Conservation (phyloP, 2,329 filamentous ascomycete genomes). For the Scopulariopsis brevicaulis region DNA sequence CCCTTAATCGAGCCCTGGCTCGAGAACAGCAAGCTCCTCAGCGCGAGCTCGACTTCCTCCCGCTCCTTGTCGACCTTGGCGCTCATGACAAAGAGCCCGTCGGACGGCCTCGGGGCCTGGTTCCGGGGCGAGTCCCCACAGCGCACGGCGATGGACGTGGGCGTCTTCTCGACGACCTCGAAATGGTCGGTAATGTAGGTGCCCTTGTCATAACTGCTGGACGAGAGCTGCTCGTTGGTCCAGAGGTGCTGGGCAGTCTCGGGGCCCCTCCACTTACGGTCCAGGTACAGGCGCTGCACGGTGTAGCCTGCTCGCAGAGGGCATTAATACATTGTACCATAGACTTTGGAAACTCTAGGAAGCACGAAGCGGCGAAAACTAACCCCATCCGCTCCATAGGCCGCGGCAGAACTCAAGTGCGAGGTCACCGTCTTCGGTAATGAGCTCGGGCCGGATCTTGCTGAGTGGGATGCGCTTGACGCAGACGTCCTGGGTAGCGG, state of each 20-base stretch:
- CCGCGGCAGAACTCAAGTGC: slow-evolving; percentile 56
- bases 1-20: slow-evolving; percentile 23
- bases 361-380: slow-evolving; percentile 12
- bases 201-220: slow-evolving; percentile 48
- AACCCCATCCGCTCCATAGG: slow-evolving; percentile 56
- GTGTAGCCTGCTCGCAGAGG: slow-evolving; percentile 34
- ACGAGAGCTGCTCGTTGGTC: slow-evolving; percentile 39
- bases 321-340: neutral
- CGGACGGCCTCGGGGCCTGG: slow-evolving; percentile 40
- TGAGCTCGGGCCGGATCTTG: slow-evolving; percentile 53
- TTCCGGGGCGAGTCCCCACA: slow-evolving; percentile 55
- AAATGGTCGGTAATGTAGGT: slow-evolving; percentile 61
- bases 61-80: slow-evolving; percentile 47
- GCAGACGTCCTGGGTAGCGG: slow-evolving; percentile 52
- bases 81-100: slow-evolving; percentile 56
- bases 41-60: slow-evolving; percentile 48
- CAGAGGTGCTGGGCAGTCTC: slow-evolving; percentile 49
- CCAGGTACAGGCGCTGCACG: slow-evolving; percentile 45
- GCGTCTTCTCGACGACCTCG: slow-evolving; percentile 55
- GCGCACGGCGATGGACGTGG: slow-evolving; percentile 48
- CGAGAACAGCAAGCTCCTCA: slow-evolving; percentile 54
- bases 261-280: slow-evolving; percentile 44
- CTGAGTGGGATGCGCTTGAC: slow-evolving; percentile 49
- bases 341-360: neutral
- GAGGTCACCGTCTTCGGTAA: slow-evolving; percentile 46